A percentile compares a stretch with the other conserved stretches of the same genome.
Evolutionary conservation across 768 basidiomycete genomes (phyloP).

Genomic region (Collybia nuda): DNA sequence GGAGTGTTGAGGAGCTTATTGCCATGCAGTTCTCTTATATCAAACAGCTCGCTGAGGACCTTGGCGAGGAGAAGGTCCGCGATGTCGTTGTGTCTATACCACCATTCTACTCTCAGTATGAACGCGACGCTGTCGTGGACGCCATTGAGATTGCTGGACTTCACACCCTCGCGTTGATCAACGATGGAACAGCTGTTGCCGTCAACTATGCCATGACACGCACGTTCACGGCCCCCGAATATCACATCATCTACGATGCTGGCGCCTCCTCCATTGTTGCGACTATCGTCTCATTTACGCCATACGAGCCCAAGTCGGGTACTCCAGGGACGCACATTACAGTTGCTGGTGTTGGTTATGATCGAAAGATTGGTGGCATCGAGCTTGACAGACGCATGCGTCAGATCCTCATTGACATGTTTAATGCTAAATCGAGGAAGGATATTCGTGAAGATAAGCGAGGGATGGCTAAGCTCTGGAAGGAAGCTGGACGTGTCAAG

Average conservation of each 20-base stretch:
- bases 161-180: slow-evolving; percentile 78
- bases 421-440: slow-evolving; percentile 68
- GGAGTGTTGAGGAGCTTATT: slow-evolving; percentile 86
- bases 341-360: slow-evolving; percentile 81
- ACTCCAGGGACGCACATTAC: slow-evolving; percentile 66
- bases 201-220: slow-evolving; percentile 99
- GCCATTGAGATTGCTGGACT: slow-evolving; percentile 92
- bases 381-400: slow-evolving; percentile 82
- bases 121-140: slow-evolving; percentile 89
- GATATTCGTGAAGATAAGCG: slow-evolving; percentile 72
- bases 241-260: slow-evolving; percentile 93
- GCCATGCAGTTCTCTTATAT: slow-evolving; percentile 94
- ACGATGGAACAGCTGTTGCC: slow-evolving; percentile 94
- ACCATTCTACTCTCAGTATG: slow-evolving; percentile 84
- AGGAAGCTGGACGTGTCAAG: slow-evolving; percentile 91
- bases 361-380: slow-evolving; percentile 74
- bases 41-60: slow-evolving; percentile 79
- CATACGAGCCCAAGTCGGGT: slow-evolving; percentile 52
- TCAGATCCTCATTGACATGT: slow-evolving; percentile 74
- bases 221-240: slow-evolving; percentile 74
- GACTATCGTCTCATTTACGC: slow-evolving; percentile 70
- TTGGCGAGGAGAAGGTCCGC: slow-evolving; percentile 72
- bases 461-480: slow-evolving; percentile 92
- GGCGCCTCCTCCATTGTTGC: slow-evolving; percentile 83
- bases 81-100: slow-evolving; percentile 92